Percentiles rank a stretch among this genome's conserved stretches.
These are phyloP conservation scores for Zygoascus bituminiphila DNA, from an alignment of 805 yeast species.

Conservation along the genomic window DNA sequence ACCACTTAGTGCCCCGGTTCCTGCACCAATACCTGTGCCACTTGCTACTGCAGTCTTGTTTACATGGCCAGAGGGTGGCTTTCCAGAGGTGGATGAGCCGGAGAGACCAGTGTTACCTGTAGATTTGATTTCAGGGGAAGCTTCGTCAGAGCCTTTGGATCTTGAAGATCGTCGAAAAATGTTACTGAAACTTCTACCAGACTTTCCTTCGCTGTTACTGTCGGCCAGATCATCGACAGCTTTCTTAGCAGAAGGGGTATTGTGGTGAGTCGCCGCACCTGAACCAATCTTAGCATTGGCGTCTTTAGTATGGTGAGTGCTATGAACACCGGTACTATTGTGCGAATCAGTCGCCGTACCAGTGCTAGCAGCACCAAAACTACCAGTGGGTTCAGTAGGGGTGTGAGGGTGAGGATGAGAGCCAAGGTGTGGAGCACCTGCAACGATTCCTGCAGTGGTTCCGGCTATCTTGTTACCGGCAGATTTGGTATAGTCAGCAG, in stretches of 20 bases:
- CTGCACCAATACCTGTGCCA: not conserved
- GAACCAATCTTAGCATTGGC: not conserved
- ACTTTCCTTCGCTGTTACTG: not conserved
- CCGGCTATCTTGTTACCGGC: not conserved
- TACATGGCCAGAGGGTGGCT: not conserved
- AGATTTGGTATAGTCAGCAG: not conserved
- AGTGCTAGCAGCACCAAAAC: not conserved
- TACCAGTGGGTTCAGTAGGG: not conserved
- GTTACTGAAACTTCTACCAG: not conserved
- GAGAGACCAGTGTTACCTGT: no score
- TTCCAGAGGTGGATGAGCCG: not conserved
- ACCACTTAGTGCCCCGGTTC: not conserved
- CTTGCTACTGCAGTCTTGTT: not conserved
- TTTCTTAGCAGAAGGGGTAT: not conserved
- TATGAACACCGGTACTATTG: not conserved
- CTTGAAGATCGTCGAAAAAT: not conserved
- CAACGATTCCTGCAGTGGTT: constrained; percentile 1
- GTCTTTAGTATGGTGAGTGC: not conserved
- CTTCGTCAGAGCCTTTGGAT: not conserved
- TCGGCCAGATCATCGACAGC: not conserved
- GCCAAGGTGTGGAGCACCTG: constrained; percentile 3
- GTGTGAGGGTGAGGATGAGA: not conserved
- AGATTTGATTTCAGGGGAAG: no score
- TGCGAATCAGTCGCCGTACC: not conserved
- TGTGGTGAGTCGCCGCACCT: not conserved